Percentiles rank a stretch among this genome's conserved stretches.
Evolutionary conservation across 2,329 filamentous ascomycete species (phyloP).

Genomic region (Alternaria panax): DNA sequence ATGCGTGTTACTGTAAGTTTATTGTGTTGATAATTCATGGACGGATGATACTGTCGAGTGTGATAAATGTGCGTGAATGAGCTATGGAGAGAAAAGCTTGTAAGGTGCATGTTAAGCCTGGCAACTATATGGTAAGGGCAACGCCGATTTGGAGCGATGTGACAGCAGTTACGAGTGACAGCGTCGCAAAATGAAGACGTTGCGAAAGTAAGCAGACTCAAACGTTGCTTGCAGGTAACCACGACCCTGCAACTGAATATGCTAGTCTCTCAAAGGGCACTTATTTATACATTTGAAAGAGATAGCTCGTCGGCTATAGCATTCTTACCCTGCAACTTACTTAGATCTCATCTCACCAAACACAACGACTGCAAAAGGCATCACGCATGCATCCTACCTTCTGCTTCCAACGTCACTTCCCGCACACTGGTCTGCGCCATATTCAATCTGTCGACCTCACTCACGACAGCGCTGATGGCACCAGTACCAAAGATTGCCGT

Average conservation of each 20-base stretch:
- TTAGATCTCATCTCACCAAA: neutral
- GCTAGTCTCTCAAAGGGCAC: neutral
- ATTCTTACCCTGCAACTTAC: neutral
- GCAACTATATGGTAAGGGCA: neutral
- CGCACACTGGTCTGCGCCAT: neutral
- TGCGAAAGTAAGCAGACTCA: neutral
- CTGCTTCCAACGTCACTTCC: neutral
- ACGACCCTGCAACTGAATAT: neutral
- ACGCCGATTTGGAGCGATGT: neutral
- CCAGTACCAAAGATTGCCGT: constrained; percentile 13
- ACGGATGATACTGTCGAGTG: neutral
- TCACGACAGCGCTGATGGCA: constrained; percentile 5
- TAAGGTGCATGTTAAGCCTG: neutral
- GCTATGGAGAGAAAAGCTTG: neutral
- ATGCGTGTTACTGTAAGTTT: neutral
- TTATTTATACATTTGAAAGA: neutral
- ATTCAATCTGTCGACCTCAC: neutral
- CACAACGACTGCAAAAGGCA: neutral
- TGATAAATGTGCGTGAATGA: neutral
- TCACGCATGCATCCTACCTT: neutral
- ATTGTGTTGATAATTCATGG: neutral
- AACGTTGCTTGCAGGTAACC: neutral
- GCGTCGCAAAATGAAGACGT: neutral
- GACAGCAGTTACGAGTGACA: neutral
- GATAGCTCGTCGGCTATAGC: neutral